Evolutionary conservation across 192 early-diverging fungal genomes (phyloP), one percentile per base, ranked within the genome.

Genomic region (Umbelopsis vinacea): DNA sequence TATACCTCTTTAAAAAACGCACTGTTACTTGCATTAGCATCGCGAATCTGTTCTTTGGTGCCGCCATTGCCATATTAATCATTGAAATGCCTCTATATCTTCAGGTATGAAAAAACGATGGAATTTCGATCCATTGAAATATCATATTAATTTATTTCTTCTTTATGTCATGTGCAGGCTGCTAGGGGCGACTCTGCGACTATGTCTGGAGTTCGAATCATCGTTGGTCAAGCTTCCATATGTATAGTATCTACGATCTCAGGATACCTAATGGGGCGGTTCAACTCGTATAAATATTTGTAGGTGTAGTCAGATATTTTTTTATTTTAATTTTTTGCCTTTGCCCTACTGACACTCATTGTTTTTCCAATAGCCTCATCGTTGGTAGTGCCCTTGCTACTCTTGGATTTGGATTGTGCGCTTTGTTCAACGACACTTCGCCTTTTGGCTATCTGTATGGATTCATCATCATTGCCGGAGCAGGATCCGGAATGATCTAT

Each of bases 381-480:
- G 17, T 83, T 10, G 95, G 93, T 19, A 79, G 86, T 12, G 71
- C 84, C 5, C 52, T 95, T 33, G 78, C 93, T 35, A 82, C 85
- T 2, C 35, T 92, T 35, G 94, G 92, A 14, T 72, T 79, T 60
- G 89, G 84, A 24, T 86, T 98, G 33, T 77, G 91, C 15, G 83
- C 89, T 26, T 77, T 89, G 17, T 78, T 94, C 38, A 76, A 11
- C 37, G 33, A 38, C 26, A n/a, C 33, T 37, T 14, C 33, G 14
- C 57, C 57, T 0, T 63, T 63, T 47, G 43, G 60, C 19, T 50
- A 66, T 33, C 66, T 74, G 9, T 76, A 74, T 60, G 75, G 73
- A 60, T 66, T 74, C 22, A 69, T 66, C 43, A 52, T 74, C 26
- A 69, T 81, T 71, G 71, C 72, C 33, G 79, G 75, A 9, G 24